Conservation (phyloP, 1,139 yeast genomes). For the Suhomyces atakaporum region DNA sequence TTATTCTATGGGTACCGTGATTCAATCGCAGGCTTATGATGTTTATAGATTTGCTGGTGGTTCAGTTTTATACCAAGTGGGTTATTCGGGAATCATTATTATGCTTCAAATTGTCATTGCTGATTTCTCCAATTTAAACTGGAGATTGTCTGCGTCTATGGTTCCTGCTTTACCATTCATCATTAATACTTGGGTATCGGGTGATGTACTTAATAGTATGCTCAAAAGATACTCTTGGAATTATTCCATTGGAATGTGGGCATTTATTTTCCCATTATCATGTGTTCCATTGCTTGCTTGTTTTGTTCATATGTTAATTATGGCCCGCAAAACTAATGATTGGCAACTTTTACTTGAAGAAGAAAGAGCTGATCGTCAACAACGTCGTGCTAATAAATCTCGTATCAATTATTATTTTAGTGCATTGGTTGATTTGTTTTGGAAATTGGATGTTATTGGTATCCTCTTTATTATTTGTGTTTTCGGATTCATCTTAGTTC, state of each 20-base stretch:
- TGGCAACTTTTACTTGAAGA: slow-evolving; percentile 32
- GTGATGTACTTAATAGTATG: slow-evolving; percentile 41
- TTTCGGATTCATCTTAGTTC: slow-evolving; percentile 59
- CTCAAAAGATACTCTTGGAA: slow-evolving; percentile 50
- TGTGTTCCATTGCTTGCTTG: slow-evolving; percentile 59
- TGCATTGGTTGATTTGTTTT: slow-evolving; percentile 27
- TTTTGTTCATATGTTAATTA: slow-evolving; percentile 54
- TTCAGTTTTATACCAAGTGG: slow-evolving; percentile 67
- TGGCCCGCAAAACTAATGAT: slow-evolving; percentile 55
- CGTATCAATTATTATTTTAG: neutral
- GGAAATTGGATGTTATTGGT: slow-evolving; percentile 61
- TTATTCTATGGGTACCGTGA: slow-evolving; percentile 69
- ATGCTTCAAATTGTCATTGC: slow-evolving; percentile 59
- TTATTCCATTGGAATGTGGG: slow-evolving; percentile 81
- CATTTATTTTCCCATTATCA: slow-evolving; percentile 67
- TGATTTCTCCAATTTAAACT: slow-evolving; percentile 66
- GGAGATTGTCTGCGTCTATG: slow-evolving; percentile 66
- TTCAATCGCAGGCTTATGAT: slow-evolving; percentile 67
- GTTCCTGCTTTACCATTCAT: slow-evolving; percentile 70
- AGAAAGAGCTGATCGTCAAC: slow-evolving; percentile 12
- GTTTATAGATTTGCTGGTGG: slow-evolving; percentile 74
- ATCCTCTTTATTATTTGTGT: slow-evolving; percentile 49
- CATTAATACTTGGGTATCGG: slow-evolving; percentile 76
- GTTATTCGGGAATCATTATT: slow-evolving; percentile 65
- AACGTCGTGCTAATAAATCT: slow-evolving; percentile 3